Evolutionary conservation across 2,329 filamentous ascomycete genomes (phyloP), one percentile per base, ranked within the genome.

Genomic region (Penicillium thymicola): DNA sequence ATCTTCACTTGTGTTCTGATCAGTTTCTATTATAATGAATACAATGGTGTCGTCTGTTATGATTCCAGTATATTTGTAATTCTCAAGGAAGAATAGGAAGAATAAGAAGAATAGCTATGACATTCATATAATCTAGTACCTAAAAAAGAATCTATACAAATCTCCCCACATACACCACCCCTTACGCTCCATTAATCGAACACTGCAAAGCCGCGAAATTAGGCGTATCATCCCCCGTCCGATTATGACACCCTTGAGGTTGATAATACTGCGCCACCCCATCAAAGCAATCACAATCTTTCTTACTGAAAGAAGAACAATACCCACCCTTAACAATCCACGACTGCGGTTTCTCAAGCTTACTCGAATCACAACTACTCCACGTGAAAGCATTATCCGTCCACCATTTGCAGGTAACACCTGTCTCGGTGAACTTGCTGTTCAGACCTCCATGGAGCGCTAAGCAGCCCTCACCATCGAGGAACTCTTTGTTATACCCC

Each of bases 1-100:
- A 44, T 32, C 46, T 51, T 51, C 48, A 32, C 54, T 47, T 44
- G 44, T 30, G 49, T 54, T 53, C 49, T 54, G 43, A 42, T 46
- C 54, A 47, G 21, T 54, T 54, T 60, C 42, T 62, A 60, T 60
- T 59, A 64, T 66, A 65, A 66, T 66, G 57, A 65, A 64, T 59
- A 54, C 46, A 53, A 54, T 55, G 57, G 55, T 58, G 54, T 49
- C 46, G 47, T 54, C 42, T 43, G 34, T 30, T 36, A 40, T 42
- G 28, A 18, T 25, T 43, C 13, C 4, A 21, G 10, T 43, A 51
- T 44, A 6, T 14, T 13, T 28, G 18, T n/a, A 43, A 6, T 28
- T 14, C 13, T 9, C 21, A 21, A 21, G 21, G 21, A 21, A 21
- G 21, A 21, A 21, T 21, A 21, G 21, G 21, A 21, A 21, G 21